A percentile compares a stretch with the other conserved stretches of the same genome.
phyloP scores from a whole-genome alignment of 768 basidiomycete species.

The Lentinula lateritia region DNA sequence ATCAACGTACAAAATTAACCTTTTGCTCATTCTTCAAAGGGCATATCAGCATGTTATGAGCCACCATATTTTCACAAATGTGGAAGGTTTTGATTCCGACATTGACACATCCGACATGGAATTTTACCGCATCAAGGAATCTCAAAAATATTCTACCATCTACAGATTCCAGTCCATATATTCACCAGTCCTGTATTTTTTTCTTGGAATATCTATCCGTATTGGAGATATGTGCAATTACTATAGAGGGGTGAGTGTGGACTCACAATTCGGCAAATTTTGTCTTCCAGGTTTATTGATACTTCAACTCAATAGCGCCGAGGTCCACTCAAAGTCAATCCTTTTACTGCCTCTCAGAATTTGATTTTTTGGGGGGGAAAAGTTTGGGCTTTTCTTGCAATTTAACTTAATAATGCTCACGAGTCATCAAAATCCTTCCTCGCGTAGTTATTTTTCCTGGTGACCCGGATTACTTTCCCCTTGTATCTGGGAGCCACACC shows the following conservation, averaged over 20 bases:
- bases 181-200: neutral
- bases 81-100: neutral
- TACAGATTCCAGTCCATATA: neutral
- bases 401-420: neutral
- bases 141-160: neutral
- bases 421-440: neutral
- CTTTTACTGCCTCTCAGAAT: neutral
- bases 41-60: neutral
- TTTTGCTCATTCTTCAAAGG: neutral
- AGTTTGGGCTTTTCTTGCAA: neutral
- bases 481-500: neutral
- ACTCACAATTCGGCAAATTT: neutral
- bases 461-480: neutral
- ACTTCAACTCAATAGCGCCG: neutral
- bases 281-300: neutral
- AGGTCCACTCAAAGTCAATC: neutral
- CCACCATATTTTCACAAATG: conserved; percentile 2
- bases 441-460: neutral
- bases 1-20: neutral
- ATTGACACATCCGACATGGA: neutral
- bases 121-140: neutral
- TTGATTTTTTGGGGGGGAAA: conserved; percentile 1
- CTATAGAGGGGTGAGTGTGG: neutral
- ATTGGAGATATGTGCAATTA: neutral
- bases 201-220: neutral